Conservation (phyloP, 2,329 filamentous ascomycete genomes). For the Neopestalotiopsis rosae region DNA sequence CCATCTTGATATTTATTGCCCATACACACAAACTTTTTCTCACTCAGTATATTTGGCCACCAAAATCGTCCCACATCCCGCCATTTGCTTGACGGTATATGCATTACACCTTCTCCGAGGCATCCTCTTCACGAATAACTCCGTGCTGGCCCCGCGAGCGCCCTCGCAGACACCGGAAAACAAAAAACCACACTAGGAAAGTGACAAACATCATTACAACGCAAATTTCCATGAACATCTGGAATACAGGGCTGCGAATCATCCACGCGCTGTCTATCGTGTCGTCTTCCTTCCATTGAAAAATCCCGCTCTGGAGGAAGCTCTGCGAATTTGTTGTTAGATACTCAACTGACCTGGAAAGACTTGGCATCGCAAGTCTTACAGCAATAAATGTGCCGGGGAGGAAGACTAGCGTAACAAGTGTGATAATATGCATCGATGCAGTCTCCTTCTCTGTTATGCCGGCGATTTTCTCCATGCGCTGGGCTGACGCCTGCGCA, state of each 20-base stretch:
- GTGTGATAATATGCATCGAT: background rate
- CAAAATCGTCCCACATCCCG: too few relatives aligned
- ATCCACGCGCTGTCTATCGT: background rate
- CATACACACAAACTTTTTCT: too few relatives aligned
- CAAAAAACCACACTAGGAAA: too few relatives aligned
- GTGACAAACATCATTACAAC: background rate
- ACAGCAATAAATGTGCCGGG: background rate
- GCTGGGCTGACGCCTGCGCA: background rate
- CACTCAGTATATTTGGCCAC: too few relatives aligned
- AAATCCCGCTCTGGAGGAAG: background rate
- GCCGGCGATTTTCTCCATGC: background rate
- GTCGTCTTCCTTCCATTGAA: background rate
- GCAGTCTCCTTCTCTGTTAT: background rate
- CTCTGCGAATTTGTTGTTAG: background rate
- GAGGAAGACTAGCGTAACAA: background rate
- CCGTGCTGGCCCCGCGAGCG: too few relatives aligned
- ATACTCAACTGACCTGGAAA: background rate
- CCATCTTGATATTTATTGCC: too few relatives aligned
- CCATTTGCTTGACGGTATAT: too few relatives aligned
- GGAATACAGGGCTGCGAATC: background rate
- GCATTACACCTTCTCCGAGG: too few relatives aligned
- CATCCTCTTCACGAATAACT: too few relatives aligned
- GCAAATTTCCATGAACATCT: background rate
- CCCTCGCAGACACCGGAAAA: too few relatives aligned
- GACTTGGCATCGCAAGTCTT: slow-evolving; percentile 2